Conservation (phyloP, 805 yeast genomes). For the Schizosaccharomyces cryophilus region DNA sequence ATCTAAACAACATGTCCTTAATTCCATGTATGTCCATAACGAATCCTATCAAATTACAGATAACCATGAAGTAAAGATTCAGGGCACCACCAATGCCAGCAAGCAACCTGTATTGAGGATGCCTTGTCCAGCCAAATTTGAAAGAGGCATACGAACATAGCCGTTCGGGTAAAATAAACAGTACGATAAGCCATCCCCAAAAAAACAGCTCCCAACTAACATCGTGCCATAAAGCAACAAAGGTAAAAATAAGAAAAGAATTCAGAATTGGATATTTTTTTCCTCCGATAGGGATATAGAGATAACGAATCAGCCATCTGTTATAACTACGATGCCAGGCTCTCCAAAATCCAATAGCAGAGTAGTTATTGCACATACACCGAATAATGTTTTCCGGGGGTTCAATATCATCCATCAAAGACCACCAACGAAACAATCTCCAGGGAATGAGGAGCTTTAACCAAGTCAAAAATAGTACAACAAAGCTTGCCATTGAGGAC, state of each 20-base stretch:
- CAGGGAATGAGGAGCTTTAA: conserved; percentile 80
- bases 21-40: conserved; percentile 83
- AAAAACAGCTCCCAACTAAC: conserved; percentile 61
- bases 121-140: conserved; percentile 5
- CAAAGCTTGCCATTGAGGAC: conserved; percentile 78
- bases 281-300: conserved; percentile 84
- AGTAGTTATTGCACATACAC: conserved; percentile 81
- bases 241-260: conserved; percentile 65
- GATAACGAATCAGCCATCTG: conserved; percentile 68
- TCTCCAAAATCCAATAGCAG: conserved; percentile 91
- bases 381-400: conserved; percentile 96
- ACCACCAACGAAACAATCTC: conserved; percentile 87
- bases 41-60: conserved; percentile 84
- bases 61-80: conserved; percentile 95
- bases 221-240: conserved; percentile 97
- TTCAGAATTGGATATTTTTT: conserved; percentile 44
- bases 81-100: conserved; percentile 8
- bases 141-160: conserved; percentile 21
- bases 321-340: conserved; percentile 95
- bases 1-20: conserved; percentile 32
- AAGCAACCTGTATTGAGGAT: neutral
- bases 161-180: conserved; percentile 71
- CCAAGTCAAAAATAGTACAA: conserved; percentile 82
- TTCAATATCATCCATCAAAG: conserved; percentile 73
- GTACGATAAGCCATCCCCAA: conserved; percentile 91